Base-by-base conservation (phyloP, 1,139 yeast genomes). In the Ashbya aceris region DNA sequence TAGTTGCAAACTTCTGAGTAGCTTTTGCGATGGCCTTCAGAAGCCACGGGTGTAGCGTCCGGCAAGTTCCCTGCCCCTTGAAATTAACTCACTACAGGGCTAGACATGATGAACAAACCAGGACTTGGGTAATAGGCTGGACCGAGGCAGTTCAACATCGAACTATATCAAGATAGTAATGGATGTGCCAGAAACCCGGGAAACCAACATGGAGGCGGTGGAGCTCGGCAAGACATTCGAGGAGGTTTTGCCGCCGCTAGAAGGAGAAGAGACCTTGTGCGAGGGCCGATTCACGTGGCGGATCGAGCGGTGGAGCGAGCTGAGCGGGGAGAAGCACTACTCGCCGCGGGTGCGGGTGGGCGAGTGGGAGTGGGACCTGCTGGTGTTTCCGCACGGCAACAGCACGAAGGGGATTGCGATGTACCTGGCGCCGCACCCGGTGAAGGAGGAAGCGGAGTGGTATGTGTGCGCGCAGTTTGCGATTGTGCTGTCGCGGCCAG, bases 381-480 rank as follows among this genome's bases (percentile, higher is more conserved):
- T 89, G 40, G 62, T 89, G 35, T 85, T 86, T 57, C 96, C 96
- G 0, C 74, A 73, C 42, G 95, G 91, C 3, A 79, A 79, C 51
- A 69, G 71, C 43, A 66, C 68, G 46, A 63, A 63, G 43, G 68
- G 70, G 33, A 54, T 81, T 10, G 82, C 89, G 1, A 62, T 80
- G 13, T 82, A 81, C 58, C 62, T 82, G 54, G 87, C 80, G 50
- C 69, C 67, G 8, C 57, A 57, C 45, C 66, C 64, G 17, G 48
- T 52, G 17, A 57, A 51, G 28, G 43, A 41, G 13, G 74, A 70
- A 43, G 64, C 67, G 3, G 68, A 71, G 43, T 87, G 96, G 96
- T 77, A 79, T 46, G 81, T 79, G 13, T 89, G 97, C 65, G 95
- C 94, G 2, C 95, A 87, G 58, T 91, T 91, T 64, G 86, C 86